Percentiles rank a stretch among this genome's conserved stretches.
These are phyloP conservation scores for Saturnispora hagleri DNA, from an alignment of 805 yeast genomes.

Conservation along the genomic window DNA sequence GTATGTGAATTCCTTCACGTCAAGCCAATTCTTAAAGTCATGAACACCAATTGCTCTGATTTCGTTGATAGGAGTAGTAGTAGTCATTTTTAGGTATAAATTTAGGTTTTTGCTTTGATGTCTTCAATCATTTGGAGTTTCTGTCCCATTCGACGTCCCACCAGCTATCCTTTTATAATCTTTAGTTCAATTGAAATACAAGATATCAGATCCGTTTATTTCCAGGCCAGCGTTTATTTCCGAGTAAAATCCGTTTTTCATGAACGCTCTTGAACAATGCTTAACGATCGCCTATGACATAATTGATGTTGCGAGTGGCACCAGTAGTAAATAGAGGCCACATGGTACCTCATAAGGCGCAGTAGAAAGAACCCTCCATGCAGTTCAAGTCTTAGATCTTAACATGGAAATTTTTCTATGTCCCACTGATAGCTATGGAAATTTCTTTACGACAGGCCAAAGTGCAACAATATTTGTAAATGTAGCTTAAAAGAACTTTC, in stretches of 20 bases:
- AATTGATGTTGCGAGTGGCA: neutral
- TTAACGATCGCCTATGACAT: neutral
- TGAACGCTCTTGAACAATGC: neutral
- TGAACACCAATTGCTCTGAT: slow-evolving; percentile 16
- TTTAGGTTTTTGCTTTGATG: neutral
- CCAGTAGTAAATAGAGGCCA: neutral
- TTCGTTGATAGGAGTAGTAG: slow-evolving; percentile 5
- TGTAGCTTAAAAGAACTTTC: too few relatives aligned
- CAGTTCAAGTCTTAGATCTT: neutral
- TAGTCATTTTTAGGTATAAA: neutral
- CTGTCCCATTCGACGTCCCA: too few relatives aligned
- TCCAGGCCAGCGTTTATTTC: neutral
- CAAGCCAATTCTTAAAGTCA: slow-evolving; percentile 13
- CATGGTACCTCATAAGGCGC: neutral
- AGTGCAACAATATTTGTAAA: neutral
- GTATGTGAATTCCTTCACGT: slow-evolving; percentile 16
- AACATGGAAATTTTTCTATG: neutral
- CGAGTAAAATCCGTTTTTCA: neutral
- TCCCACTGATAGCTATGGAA: neutral
- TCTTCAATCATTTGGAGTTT: too few relatives aligned
- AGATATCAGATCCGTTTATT: neutral
- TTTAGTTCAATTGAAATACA: neutral
- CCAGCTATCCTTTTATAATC: too few relatives aligned
- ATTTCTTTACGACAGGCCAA: neutral
- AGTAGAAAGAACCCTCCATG: neutral